A percentile compares a stretch with the other conserved stretches of the same genome.
Evolutionary conservation across 352 stramenopile species (phyloP).

Genomic region (Globisporangium spinosum): DNA sequence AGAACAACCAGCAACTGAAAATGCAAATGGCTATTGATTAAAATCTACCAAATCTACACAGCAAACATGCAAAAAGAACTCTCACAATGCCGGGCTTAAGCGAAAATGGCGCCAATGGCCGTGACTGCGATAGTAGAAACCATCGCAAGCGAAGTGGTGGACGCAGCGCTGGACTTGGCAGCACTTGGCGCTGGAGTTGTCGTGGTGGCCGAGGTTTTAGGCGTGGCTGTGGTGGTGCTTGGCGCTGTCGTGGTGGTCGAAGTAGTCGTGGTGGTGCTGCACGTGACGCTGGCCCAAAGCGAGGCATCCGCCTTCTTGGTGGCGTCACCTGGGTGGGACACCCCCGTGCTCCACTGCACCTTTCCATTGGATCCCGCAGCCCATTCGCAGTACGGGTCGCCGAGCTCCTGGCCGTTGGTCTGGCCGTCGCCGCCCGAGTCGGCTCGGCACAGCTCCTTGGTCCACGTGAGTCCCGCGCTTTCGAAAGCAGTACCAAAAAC

Average conservation of each 20-base stretch:
- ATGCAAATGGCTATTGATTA: background rate
- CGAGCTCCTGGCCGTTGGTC: constrained; percentile 61
- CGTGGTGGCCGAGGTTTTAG: background rate
- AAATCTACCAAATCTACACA: background rate
- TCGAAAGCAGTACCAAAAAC: constrained; percentile 30
- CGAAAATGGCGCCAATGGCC: background rate
- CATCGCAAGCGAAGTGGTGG: background rate
- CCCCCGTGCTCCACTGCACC: constrained; percentile 17
- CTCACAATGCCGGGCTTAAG: background rate
- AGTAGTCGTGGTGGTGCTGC: background rate
- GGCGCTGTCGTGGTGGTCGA: background rate
- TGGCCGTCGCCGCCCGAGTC: constrained; percentile 44
- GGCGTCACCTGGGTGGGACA: constrained; percentile 20
- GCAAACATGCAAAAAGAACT: background rate
- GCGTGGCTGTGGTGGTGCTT: background rate
- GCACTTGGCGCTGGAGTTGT: background rate
- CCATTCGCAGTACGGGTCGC: constrained; percentile 42
- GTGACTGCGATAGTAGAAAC: background rate
- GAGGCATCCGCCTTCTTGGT: constrained; percentile 21
- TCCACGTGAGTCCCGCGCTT: constrained; percentile 23
- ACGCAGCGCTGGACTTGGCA: background rate
- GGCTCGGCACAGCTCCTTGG: constrained; percentile 29
- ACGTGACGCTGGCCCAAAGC: constrained; percentile 16
- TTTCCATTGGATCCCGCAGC: constrained; percentile 17
- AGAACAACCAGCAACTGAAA: background rate